A percentile compares a stretch with the other conserved stretches of the same genome.
These are phyloP conservation scores for Pseudonectria buxi DNA, from an alignment of 2,329 filamentous ascomycete species.

Conservation along the genomic window DNA sequence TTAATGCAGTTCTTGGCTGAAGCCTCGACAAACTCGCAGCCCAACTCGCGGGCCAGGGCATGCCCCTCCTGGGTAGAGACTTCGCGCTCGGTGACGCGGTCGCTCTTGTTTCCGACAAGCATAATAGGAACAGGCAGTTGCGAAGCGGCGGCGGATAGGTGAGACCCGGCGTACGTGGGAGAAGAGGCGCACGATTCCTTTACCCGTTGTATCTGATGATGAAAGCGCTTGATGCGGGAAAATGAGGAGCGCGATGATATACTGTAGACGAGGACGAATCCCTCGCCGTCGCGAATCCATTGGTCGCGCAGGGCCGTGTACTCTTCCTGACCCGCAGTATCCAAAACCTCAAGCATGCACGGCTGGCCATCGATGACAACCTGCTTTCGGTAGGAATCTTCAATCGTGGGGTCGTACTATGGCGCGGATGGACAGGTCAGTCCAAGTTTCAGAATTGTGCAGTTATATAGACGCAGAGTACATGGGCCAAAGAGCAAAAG, in stretches of 20 bases:
- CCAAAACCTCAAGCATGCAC: constrained; percentile 95
- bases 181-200: constrained; percentile 82
- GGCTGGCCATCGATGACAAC: constrained; percentile 91
- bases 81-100: constrained; percentile 89
- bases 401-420: constrained; percentile 80
- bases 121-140: constrained; percentile 82
- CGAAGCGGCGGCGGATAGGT: constrained; percentile 52
- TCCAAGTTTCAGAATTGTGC: constrained; percentile 1
- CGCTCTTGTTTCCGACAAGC: constrained; percentile 98
- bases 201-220: constrained; percentile 93
- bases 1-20: constrained; percentile 98
- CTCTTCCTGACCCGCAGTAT: constrained; percentile 97
- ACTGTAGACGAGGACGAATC: constrained; percentile 96
- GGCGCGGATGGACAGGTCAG: constrained; percentile 8
- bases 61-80: constrained; percentile 95
- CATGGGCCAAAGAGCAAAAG: constrained; percentile 1
- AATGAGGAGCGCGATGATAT: constrained; percentile 97
- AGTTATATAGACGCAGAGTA: constrained; percentile 6
- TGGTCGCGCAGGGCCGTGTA: constrained; percentile 95
- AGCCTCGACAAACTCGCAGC: constrained; percentile 94
- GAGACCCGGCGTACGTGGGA: constrained; percentile 69
- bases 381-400: constrained; percentile 83
- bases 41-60: constrained; percentile 81
- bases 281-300: constrained; percentile 97
- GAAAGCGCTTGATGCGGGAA: constrained; percentile 87